A percentile compares a stretch with the other conserved stretches of the same genome.
Evolutionary conservation across 768 basidiomycete genomes (phyloP).

Genomic region (Lactifluus volemus): DNA sequence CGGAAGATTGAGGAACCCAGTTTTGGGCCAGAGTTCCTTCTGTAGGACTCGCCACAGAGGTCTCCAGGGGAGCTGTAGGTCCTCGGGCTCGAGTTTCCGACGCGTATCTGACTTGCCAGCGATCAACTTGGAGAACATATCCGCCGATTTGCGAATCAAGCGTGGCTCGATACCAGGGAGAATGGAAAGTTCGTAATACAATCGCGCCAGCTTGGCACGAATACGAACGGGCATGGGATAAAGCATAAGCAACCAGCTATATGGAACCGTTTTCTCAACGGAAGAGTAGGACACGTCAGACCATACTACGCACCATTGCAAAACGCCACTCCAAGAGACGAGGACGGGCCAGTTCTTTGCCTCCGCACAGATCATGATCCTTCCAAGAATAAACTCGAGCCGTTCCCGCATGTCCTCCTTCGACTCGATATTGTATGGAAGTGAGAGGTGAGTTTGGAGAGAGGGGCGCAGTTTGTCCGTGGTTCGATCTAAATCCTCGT

Average conservation of each 20-base stretch:
- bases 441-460: constrained; percentile 55
- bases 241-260: constrained; percentile 72
- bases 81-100: constrained; percentile 56
- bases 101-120: constrained; percentile 54
- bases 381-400: constrained; percentile 60
- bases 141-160: constrained; percentile 64
- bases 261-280: not conserved
- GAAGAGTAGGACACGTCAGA: not conserved
- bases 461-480: constrained; percentile 51
- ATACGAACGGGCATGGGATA: constrained; percentile 65
- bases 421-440: constrained; percentile 69
- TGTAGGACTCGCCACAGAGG: constrained; percentile 71
- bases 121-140: constrained; percentile 66
- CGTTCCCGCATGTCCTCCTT: constrained; percentile 60
- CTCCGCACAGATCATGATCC: constrained; percentile 58
- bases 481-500: constrained; percentile 22
- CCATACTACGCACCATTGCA: constrained; percentile 54
- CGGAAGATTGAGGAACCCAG: constrained; percentile 49
- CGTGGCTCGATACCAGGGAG: constrained; percentile 69
- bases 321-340: constrained; percentile 68
- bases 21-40: constrained; percentile 70
- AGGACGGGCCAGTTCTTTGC: constrained; percentile 67
- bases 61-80: constrained; percentile 64
- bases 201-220: constrained; percentile 60
- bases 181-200: constrained; percentile 75